phyloP scores from a whole-genome alignment of 2,329 filamentous ascomycete genomes.

The Colletotrichum magnum region DNA sequence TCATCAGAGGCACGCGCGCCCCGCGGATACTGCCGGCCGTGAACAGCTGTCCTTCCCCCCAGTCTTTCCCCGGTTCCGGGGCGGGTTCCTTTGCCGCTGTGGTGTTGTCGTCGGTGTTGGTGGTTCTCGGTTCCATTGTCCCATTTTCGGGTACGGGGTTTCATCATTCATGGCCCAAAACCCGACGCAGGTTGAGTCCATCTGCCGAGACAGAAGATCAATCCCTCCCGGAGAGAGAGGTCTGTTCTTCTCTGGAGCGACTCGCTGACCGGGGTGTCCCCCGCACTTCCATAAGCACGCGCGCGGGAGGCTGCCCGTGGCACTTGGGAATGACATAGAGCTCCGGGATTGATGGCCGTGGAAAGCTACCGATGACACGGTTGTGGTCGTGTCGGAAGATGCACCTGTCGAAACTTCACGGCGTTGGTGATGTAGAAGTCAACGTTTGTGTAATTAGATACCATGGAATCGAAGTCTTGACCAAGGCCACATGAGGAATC shows the following conservation, averaged over 20 bases:
- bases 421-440: no score
- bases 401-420: no score
- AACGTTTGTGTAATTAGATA: no score
- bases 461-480: no score
- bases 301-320: slow-evolving; percentile 6
- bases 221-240: no score
- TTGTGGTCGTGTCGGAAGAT: neutral
- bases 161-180: neutral
- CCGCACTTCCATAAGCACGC: slow-evolving; percentile 8
- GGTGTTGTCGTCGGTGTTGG: no score
- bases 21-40: slow-evolving; percentile 30
- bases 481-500: no score
- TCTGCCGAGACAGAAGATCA: slow-evolving; percentile 17
- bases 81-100: neutral
- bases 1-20: slow-evolving; percentile 16
- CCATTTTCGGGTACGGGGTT: slow-evolving; percentile 29
- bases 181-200: slow-evolving; percentile 13
- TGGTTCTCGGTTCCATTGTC: neutral
- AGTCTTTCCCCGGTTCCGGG: slow-evolving; percentile 13
- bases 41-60: neutral
- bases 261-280: neutral
- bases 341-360: no score
- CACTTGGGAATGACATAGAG: no score
- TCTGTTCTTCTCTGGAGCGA: neutral
- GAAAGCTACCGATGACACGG: neutral